These are phyloP conservation scores for Fragilariopsis cylindrus DNA, from an alignment of 108 stramenopile species.

Conservation along the genomic window DNA sequence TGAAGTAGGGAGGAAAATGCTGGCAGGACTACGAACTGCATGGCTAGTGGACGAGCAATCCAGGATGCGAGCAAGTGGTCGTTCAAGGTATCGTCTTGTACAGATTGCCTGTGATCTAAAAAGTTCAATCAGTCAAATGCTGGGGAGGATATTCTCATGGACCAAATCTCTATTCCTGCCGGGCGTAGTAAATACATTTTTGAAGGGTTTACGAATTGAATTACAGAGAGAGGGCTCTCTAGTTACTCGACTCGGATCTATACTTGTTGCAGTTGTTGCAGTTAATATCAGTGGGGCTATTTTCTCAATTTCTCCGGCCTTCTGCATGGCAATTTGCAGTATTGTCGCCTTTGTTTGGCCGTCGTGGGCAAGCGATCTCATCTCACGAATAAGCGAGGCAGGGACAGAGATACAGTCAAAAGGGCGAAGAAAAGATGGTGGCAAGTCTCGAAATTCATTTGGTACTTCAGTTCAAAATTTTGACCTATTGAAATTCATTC, in stretches of 20 bases:
- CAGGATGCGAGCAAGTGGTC: slow-evolving; percentile 21
- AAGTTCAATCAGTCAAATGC: slow-evolving; percentile 15
- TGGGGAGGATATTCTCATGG: slow-evolving; percentile 10
- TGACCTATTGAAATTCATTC: neutral
- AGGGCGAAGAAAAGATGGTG: slow-evolving; percentile 26
- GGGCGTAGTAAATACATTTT: slow-evolving; percentile 36
- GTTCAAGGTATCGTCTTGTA: slow-evolving; percentile 45
- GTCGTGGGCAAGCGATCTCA: slow-evolving; percentile 43
- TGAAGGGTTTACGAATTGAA: slow-evolving; percentile 37
- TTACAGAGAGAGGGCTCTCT: slow-evolving; percentile 20
- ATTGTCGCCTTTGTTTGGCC: slow-evolving; percentile 47
- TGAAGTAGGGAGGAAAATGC: slow-evolving; percentile 57
- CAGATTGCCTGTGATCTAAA: slow-evolving; percentile 35
- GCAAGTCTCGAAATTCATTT: neutral
- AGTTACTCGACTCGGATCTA: slow-evolving; percentile 32
- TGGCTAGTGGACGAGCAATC: slow-evolving; percentile 65
- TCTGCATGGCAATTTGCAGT: slow-evolving; percentile 36
- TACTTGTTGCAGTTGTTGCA: slow-evolving; percentile 29
- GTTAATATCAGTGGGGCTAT: slow-evolving; percentile 50
- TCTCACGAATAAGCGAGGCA: slow-evolving; percentile 19
- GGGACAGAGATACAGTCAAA: slow-evolving; percentile 31
- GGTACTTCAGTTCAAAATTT: neutral
- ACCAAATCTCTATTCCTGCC: slow-evolving; percentile 18
- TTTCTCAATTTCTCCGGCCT: slow-evolving; percentile 45
- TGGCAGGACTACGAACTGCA: slow-evolving; percentile 55